Evolutionary conservation across 225 moss, liverwort and hornwort species (phyloP).

Genomic region (Climacium dendroides): DNA sequence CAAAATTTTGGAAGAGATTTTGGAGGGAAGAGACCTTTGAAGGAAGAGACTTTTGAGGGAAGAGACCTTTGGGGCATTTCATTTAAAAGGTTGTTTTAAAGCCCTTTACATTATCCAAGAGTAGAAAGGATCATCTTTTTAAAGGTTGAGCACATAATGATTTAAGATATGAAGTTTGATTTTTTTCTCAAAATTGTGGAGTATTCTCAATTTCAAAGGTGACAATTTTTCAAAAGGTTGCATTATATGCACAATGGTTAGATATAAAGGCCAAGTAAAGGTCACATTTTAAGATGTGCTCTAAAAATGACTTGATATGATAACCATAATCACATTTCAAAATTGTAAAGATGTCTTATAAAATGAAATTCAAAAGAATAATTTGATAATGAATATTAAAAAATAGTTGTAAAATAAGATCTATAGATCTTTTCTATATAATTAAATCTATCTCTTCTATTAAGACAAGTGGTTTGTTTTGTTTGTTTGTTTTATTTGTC

Average conservation of each 20-base stretch:
- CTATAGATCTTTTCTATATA: not conserved
- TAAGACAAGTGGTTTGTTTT: too few species aligned
- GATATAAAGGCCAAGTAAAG: accelerated
- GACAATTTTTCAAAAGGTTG: not conserved
- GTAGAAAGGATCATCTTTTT: not conserved
- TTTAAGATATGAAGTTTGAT: not conserved
- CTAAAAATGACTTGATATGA: not conserved
- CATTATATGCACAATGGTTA: accelerated
- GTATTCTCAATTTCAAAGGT: not conserved
- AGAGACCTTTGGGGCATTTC: accelerated
- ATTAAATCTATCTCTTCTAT: not conserved
- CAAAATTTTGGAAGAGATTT: not conserved
- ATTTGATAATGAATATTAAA: not conserved
- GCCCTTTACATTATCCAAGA: not conserved
- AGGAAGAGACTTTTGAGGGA: too few species aligned
- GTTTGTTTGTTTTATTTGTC: too few species aligned
- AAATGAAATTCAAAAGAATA: not conserved
- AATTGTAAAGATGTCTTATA: not conserved
- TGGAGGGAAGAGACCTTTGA: too few species aligned
- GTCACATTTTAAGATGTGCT: not conserved
- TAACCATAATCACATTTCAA: not conserved
- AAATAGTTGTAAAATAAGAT: not conserved
- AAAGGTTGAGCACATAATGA: accelerated
- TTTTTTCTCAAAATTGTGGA: not conserved
- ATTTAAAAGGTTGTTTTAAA: not conserved